Base-by-base conservation (phyloP, 495 filamentous ascomycete species). In the Friedmanniomyces endolithicus region DNA sequence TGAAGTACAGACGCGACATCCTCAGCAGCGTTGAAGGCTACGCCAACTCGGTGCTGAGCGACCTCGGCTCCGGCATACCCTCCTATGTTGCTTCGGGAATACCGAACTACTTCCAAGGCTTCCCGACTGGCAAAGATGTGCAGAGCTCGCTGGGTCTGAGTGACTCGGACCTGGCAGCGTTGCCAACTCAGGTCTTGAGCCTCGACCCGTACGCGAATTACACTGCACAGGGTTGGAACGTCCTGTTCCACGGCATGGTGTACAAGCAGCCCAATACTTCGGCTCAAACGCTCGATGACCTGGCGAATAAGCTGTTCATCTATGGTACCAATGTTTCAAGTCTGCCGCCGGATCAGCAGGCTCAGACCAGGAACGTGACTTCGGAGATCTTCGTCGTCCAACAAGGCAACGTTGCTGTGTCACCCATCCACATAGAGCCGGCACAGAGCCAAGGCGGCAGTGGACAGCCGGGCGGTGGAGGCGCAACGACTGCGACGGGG, bases 131-230 rank as follows among this genome's bases (percentile, higher is more conserved):
- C 31, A 65, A 70, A 24, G 69, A 70, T 4, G 83, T 86, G 6
- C 65, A 72, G 59, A 82, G 72, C 54, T 74, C 74, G 39, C 70
- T 87, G 2, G 78, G 79, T 1, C 68, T 88, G 40, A 67, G 74
- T 48, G 72, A 77, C 49, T 62, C 62, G 12, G 74, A 81, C n/a
- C 65, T 86, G 22, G 71, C 64, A 14, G 76, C 80, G 6, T 66
- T 77, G 35, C 85, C 86, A 0, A 84, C 85, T 1, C 76, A 86
- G 57, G 83, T 85, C 17, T 64, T 88, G 48, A 87, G 88, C 59
- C 68, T 89, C 11, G 82, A 83, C 69, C 75, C 76, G n/a, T 89
- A 90, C 65, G 86, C 75, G 34, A 90, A 90, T 57, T 89, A 81
- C 77, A 88, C 85, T n/a, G 72, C 77, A 19, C 69, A 77, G 44